Evolutionary conservation across 2,329 filamentous ascomycete genomes (phyloP).

Genomic region (Plenodomus tracheiphilus): DNA sequence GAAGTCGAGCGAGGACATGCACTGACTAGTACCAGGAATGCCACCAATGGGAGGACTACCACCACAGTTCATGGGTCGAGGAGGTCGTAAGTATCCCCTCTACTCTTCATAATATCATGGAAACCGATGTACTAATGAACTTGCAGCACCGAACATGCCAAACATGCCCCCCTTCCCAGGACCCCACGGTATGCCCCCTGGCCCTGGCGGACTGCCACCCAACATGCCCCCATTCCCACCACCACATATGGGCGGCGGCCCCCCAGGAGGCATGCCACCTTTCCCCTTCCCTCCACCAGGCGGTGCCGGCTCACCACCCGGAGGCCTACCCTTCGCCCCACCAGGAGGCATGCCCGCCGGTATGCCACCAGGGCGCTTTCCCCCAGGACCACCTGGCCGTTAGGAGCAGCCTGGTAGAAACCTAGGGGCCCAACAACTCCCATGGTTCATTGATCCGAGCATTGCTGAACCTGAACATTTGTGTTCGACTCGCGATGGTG

Average conservation of each 20-base stretch:
- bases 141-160: constrained; percentile 29
- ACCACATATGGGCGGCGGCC: constrained; percentile 33
- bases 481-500: neutral
- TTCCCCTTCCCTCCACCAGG: constrained; percentile 36
- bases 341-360: constrained; percentile 37
- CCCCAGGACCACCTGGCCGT: constrained; percentile 31
- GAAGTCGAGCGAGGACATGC: neutral
- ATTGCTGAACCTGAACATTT: neutral
- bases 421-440: constrained; percentile 5
- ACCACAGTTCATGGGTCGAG: constrained; percentile 48
- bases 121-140: constrained; percentile 2
- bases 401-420: constrained; percentile 19
- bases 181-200: constrained; percentile 39
- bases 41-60: constrained; percentile 37
- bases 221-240: constrained; percentile 47
- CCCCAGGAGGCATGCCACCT: constrained; percentile 31
- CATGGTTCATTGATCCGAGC: constrained; percentile 3
- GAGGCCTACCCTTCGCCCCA: constrained; percentile 28
- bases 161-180: constrained; percentile 36
- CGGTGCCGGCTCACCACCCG: constrained; percentile 34
- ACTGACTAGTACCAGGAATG: constrained; percentile 28
- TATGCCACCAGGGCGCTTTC: constrained; percentile 25
- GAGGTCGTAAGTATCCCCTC: constrained; percentile 38
- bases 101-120: neutral
- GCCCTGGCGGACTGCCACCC: constrained; percentile 30